These are phyloP conservation scores for Diaporthe sp. DNA, from an alignment of 2,329 filamentous ascomycete genomes.

Conservation along the genomic window DNA sequence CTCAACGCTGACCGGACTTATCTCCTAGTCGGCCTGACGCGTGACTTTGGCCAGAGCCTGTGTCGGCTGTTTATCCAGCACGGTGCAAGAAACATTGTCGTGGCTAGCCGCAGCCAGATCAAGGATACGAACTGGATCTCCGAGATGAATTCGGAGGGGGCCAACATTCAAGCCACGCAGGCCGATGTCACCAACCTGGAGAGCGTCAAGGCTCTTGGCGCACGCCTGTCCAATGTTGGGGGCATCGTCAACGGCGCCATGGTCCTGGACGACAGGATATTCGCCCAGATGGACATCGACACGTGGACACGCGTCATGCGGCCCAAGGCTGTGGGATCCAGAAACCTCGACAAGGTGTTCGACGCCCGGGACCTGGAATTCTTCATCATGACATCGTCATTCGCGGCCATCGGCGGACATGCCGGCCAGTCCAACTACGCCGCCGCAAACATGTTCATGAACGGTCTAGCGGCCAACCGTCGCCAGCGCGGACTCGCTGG, in stretches of 20 bases:
- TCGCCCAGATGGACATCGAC: conserved; percentile 56
- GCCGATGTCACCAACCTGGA: conserved; percentile 50
- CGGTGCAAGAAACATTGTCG: conserved; percentile 56
- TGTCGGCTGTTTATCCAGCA: conserved; percentile 54
- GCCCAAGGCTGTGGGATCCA: conserved; percentile 58
- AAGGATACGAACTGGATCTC: conserved; percentile 50
- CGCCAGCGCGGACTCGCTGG: conserved; percentile 53
- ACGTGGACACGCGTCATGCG: conserved; percentile 55
- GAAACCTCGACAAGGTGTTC: conserved; percentile 57
- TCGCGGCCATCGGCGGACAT: conserved; percentile 60
- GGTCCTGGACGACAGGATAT: conserved; percentile 60
- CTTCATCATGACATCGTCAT: conserved; percentile 63
- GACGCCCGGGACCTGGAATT: conserved; percentile 54
- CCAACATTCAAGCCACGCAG: conserved; percentile 44
- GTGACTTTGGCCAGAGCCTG: conserved; percentile 61
- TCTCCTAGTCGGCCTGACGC: conserved; percentile 56
- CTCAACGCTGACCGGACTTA: conserved; percentile 55
- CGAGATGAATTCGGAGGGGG: conserved; percentile 48
- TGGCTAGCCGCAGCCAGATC: conserved; percentile 56
- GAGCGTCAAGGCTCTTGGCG: conserved; percentile 49
- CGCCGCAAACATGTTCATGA: conserved; percentile 63
- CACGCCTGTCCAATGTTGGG: conserved; percentile 50
- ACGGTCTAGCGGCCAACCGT: conserved; percentile 56
- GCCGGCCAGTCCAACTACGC: conserved; percentile 61
- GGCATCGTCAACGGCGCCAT: conserved; percentile 61